Base-by-base conservation (phyloP, 1,139 yeast genomes). In the Blastobotrys ciferrii region DNA sequence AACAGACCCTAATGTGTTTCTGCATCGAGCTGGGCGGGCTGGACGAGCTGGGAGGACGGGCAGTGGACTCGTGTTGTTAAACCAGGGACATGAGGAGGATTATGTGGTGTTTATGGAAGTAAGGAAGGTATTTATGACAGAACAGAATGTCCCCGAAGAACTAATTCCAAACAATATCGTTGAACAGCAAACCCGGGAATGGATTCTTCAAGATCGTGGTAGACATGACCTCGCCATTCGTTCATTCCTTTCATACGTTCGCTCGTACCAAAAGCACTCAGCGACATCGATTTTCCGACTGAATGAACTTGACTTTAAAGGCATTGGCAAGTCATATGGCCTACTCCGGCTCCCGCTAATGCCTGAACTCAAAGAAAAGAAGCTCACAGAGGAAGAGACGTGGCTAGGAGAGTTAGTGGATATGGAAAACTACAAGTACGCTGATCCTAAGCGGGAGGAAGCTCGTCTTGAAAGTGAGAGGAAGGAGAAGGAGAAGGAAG, bases 21-120 rank as follows among this genome's bases (percentile, higher is more conserved):
- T 88, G 45, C 97, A 89, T 65, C 76, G 98, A 60, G 84, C 92
- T 68, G 98, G 98, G 15, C 76, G 98, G 63, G 88, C 97, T 0
- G 98, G 96, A 1, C 73, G 98, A 57, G 96, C 96, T 0, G 89
- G 89, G 51, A 81, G 81, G 54, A 77, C 76, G 3, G 98, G 98
- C 1, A 78, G 77, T 51, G 96, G 95, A 0, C 73, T 89, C 4
- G 80, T 86, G 1, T 76, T 89, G 69, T 68, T 91, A 44, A 23
- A 36, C 4, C 74, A 75, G 50, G 86, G 89, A 2, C 76, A 87
- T 52, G 98, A 94, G 63, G 86, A 82, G 57, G 94, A 84, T 49
- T 92, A 81, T 62, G 74, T 89, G 15, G 88, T 83, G 23, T 88
- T 92, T 59, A 76, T 94, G 82, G 74, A 74, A 36, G 92, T 92